These are phyloP conservation scores for Puccinia triticina DNA, from an alignment of 1,284 basidiomycete species.

Conservation along the genomic window DNA sequence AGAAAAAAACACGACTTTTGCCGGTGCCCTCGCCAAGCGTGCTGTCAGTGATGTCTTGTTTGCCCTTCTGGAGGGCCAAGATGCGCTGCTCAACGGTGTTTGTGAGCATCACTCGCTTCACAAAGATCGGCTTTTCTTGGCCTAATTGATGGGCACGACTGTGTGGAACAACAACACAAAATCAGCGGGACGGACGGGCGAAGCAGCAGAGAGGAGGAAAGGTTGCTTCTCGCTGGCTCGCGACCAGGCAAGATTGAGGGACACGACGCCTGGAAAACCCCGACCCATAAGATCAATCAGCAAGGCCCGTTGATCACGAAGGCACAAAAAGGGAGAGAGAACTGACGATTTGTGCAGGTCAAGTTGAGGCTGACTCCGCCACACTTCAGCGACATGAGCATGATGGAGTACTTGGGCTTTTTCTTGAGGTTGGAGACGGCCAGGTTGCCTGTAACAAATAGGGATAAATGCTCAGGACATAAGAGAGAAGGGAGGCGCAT, in stretches of 20 bases:
- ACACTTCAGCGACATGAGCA: constrained; percentile 62
- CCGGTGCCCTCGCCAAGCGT: constrained; percentile 62
- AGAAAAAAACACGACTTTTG: constrained; percentile 46
- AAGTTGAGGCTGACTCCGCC: constrained; percentile 59
- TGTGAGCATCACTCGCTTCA: constrained; percentile 53
- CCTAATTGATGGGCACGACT: constrained; percentile 44
- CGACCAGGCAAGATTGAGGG: constrained; percentile 70
- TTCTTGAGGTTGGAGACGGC: constrained; percentile 55
- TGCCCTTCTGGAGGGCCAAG: constrained; percentile 57
- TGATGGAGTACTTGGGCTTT: constrained; percentile 56
- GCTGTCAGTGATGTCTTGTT: constrained; percentile 60
- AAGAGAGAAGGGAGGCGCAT: too few relatives aligned
- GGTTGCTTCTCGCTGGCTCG: constrained; percentile 66
- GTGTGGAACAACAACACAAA: constrained; percentile 53
- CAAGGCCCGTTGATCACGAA: background rate
- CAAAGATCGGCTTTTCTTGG: constrained; percentile 28
- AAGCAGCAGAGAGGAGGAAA: background rate
- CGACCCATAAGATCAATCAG: background rate
- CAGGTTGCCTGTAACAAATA: background rate
- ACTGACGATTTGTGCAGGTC: constrained; percentile 38
- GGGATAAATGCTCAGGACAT: background rate
- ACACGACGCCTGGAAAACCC: constrained; percentile 64
- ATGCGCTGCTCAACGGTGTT: constrained; percentile 61
- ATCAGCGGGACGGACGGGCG: background rate
- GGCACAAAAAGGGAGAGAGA: background rate